Percentiles rank a stretch among this genome's conserved stretches.
Conservation (phyloP, 2,329 filamentous ascomycete species). For the Pseudogymnoascus sp. region DNA sequence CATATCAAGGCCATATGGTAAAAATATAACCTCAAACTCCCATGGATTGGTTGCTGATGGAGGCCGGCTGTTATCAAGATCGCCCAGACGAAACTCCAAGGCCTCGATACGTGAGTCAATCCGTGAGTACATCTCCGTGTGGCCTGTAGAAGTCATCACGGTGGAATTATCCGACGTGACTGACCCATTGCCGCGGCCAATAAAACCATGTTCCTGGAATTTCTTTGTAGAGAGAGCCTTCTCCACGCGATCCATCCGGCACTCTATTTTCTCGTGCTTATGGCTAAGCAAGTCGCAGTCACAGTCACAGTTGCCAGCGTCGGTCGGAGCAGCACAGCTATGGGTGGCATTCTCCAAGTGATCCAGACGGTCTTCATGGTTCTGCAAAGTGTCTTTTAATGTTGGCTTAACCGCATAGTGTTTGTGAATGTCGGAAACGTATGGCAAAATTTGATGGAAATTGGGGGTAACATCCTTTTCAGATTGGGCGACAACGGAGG, state of each 20-base stretch:
- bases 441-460: slow-evolving; percentile 11
- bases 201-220: slow-evolving; percentile 31
- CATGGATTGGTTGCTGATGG: slow-evolving; percentile 58
- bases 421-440: slow-evolving; percentile 11
- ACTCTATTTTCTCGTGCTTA: slow-evolving; percentile 2
- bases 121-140: slow-evolving; percentile 35
- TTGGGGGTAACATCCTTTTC: slow-evolving; percentile 6
- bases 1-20: slow-evolving; percentile 56
- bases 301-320: slow-evolving; percentile 1
- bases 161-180: slow-evolving; percentile 31
- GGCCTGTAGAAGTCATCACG: slow-evolving; percentile 29
- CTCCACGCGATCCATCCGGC: slow-evolving; percentile 47
- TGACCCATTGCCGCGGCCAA: slow-evolving; percentile 26
- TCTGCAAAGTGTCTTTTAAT: slow-evolving; percentile 37
- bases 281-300: slow-evolving; percentile 8
- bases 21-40: slow-evolving; percentile 66
- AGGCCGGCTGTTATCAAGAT: slow-evolving; percentile 29
- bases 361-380: slow-evolving; percentile 57
- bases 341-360: slow-evolving; percentile 57
- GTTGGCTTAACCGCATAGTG: slow-evolving; percentile 11
- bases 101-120: slow-evolving; percentile 36
- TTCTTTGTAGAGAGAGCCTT: slow-evolving; percentile 31
- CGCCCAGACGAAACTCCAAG: slow-evolving; percentile 34
- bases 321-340: slow-evolving; percentile 37
- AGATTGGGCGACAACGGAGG: not conserved